Percentiles rank a stretch among this genome's conserved stretches.
Conservation (phyloP, 1,284 basidiomycete genomes). For the Psilocybe mexicana region DNA sequence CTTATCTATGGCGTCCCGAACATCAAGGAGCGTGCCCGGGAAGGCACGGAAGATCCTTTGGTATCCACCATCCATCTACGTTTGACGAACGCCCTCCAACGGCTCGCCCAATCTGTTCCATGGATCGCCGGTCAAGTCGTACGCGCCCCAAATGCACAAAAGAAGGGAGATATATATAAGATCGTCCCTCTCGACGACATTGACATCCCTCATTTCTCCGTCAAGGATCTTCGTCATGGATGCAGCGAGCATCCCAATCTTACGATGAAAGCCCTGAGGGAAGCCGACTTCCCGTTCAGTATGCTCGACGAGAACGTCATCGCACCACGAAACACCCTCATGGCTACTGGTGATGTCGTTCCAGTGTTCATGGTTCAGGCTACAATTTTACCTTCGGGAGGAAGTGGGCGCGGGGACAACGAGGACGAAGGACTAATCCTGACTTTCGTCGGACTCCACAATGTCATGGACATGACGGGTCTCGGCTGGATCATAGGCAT, state of each 20-base stretch:
- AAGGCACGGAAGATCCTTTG: not conserved
- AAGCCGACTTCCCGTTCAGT: constrained; percentile 24
- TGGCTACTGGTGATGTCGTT: constrained; percentile 2
- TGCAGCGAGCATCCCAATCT: constrained; percentile 8
- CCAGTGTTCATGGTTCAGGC: constrained; percentile 29
- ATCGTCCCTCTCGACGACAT: constrained; percentile 12
- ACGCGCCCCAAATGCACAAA: constrained; percentile 11
- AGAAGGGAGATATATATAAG: constrained; percentile 17
- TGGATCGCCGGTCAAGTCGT: constrained; percentile 30
- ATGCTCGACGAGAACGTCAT: constrained; percentile 29
- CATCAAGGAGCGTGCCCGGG: not conserved
- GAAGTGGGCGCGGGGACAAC: not conserved
- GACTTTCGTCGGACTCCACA: constrained; percentile 28
- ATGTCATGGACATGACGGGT: constrained; percentile 31
- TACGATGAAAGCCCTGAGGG: constrained; percentile 24
- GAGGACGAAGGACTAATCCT: constrained; percentile 23
- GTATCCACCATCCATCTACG: not conserved
- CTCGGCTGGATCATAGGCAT: constrained; percentile 27
- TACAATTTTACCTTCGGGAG: constrained; percentile 22
- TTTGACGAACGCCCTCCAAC: constrained; percentile 6
- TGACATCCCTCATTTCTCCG: constrained; percentile 20
- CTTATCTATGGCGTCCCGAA: constrained; percentile 16
- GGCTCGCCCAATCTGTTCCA: constrained; percentile 24
- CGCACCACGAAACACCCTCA: constrained; percentile 26
- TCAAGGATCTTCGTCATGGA: constrained; percentile 21